These are phyloP conservation scores for Aspergillus proliferans DNA, from an alignment of 2,329 filamentous ascomycete genomes.

Conservation along the genomic window DNA sequence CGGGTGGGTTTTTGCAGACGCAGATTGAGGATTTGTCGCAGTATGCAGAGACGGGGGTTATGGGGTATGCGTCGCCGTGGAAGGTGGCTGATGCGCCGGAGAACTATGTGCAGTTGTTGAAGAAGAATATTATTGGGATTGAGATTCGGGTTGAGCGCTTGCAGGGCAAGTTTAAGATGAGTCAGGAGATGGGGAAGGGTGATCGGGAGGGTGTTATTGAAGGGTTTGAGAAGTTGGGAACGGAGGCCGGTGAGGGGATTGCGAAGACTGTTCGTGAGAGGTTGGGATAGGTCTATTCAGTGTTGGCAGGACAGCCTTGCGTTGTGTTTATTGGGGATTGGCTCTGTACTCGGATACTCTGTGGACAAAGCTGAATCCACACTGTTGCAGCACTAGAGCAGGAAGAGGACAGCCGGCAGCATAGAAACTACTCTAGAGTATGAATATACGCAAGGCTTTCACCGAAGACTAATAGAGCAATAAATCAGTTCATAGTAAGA, in stretches of 20 bases:
- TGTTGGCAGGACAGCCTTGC: neutral
- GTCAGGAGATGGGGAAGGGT: slow-evolving; percentile 50
- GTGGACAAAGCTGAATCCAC: no score
- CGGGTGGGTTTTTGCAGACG: slow-evolving; percentile 42
- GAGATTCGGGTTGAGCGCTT: slow-evolving; percentile 52
- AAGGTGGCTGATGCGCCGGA: slow-evolving; percentile 54
- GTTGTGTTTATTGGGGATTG: no score
- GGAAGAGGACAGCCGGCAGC: no score
- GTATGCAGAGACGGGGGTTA: slow-evolving; percentile 49
- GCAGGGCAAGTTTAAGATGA: slow-evolving; percentile 63
- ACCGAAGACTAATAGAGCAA: no score
- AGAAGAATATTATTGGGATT: slow-evolving; percentile 56
- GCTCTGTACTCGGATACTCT: no score
- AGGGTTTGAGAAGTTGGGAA: slow-evolving; percentile 47
- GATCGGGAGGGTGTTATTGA: slow-evolving; percentile 53
- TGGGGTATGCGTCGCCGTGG: slow-evolving; percentile 50
- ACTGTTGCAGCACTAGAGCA: no score
- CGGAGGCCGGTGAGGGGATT: slow-evolving; percentile 32
- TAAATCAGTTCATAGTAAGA: no score
- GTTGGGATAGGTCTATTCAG: slow-evolving; percentile 7
- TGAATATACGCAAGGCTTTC: no score
- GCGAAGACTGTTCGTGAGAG: slow-evolving; percentile 30
- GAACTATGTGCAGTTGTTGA: slow-evolving; percentile 51
- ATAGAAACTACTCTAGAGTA: neutral
- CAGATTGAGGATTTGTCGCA: slow-evolving; percentile 51